Conservation (phyloP, 768 basidiomycete genomes). For the Albatrellus ellisii region DNA sequence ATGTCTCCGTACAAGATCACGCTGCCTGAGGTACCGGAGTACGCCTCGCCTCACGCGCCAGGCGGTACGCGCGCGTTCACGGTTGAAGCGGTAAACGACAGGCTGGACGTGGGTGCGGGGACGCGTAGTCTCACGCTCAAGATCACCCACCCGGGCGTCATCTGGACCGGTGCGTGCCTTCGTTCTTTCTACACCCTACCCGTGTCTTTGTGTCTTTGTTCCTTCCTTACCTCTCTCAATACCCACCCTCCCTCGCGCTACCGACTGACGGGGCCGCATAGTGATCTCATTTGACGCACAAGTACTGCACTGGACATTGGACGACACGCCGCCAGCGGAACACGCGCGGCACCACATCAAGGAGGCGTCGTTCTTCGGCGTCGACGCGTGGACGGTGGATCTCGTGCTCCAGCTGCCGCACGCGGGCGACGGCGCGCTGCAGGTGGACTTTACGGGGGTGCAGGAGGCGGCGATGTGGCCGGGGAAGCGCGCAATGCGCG, state of each 20-base stretch:
- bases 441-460: slow-evolving; percentile 68
- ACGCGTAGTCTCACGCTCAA: slow-evolving; percentile 59
- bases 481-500: slow-evolving; percentile 34
- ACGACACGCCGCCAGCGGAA: slow-evolving; percentile 65
- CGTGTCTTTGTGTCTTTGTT: too few species aligned
- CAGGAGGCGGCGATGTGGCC: slow-evolving; percentile 84
- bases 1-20: slow-evolving; percentile 74
- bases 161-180: slow-evolving; percentile 59
- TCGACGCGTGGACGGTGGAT: slow-evolving; percentile 59
- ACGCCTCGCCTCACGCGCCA: slow-evolving; percentile 15
- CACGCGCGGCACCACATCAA: slow-evolving; percentile 79
- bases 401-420: slow-evolving; percentile 52
- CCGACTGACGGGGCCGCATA: slow-evolving; percentile 13
- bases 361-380: slow-evolving; percentile 78
- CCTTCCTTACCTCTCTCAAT: too few species aligned
- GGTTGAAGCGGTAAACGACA: slow-evolving; percentile 46
- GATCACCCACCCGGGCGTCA: slow-evolving; percentile 67
- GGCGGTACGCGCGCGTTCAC: slow-evolving; percentile 27
- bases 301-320: slow-evolving; percentile 74
- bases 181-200: background rate
- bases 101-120: slow-evolving; percentile 37
- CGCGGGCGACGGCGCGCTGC: slow-evolving; percentile 4
- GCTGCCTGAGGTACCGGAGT: slow-evolving; percentile 31
- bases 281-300: slow-evolving; percentile 89
- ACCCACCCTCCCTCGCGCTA: background rate